Percentiles rank a stretch among this genome's conserved stretches.
Conservation (phyloP, 2,329 filamentous ascomycete genomes). For the Hypoxylon sp. region DNA sequence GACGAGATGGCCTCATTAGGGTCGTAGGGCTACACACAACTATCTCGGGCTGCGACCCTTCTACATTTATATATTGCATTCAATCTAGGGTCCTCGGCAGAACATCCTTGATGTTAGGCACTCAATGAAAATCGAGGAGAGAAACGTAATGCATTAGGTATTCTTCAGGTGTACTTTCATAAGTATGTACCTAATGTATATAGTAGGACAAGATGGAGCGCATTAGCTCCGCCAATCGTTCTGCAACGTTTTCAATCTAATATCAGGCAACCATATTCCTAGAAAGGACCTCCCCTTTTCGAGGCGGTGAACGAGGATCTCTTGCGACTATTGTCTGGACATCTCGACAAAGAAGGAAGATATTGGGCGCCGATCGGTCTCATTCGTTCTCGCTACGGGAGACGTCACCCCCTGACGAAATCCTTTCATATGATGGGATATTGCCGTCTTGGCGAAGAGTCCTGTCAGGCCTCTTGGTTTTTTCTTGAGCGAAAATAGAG, state of each 20-base stretch:
- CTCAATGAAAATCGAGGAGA: not conserved
- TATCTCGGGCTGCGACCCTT: constrained; percentile 16
- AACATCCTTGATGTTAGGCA: constrained; percentile 1
- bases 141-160: not conserved
- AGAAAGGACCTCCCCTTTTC: constrained; percentile 31
- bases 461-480: constrained; percentile 24
- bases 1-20: constrained; percentile 18
- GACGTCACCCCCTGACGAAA: constrained; percentile 38
- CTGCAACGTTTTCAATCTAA: constrained; percentile 33
- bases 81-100: not conserved
- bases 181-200: too few species aligned
- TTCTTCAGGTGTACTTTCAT: constrained; percentile 11
- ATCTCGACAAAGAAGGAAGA: constrained; percentile 32
- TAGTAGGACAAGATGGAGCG: constrained; percentile 23
- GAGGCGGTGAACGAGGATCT: constrained; percentile 44
- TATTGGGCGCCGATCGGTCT: constrained; percentile 34
- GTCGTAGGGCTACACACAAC: constrained; percentile 20
- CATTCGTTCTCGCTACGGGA: constrained; percentile 30
- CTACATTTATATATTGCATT: constrained; percentile 16
- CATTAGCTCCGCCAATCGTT: constrained; percentile 33
- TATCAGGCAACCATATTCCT: constrained; percentile 42
- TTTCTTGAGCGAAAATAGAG: constrained; percentile 18
- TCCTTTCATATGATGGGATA: constrained; percentile 36
- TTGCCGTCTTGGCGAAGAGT: constrained; percentile 34
- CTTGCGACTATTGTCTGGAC: constrained; percentile 26